Evolutionary conservation across 2,329 filamentous ascomycete genomes (phyloP).

Genomic region (Alternaria sp.): DNA sequence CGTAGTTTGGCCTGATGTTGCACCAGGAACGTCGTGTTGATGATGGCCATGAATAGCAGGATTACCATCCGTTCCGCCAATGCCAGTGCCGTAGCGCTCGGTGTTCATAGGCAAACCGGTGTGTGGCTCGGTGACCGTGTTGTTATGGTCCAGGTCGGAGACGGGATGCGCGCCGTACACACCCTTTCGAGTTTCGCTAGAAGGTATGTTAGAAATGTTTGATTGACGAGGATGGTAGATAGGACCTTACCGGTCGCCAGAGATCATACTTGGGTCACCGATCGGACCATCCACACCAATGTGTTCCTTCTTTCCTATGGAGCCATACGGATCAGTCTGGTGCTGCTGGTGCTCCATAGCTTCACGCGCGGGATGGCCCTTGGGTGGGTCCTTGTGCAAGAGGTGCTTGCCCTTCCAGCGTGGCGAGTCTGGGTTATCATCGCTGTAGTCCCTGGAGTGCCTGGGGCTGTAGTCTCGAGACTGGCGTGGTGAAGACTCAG

Average conservation of each 20-base stretch:
- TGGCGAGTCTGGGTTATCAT: conserved; percentile 25
- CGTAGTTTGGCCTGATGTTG: conserved; percentile 1
- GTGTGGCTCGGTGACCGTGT: conserved; percentile 48
- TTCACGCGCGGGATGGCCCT: conserved; percentile 44
- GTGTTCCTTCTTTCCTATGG: conserved; percentile 33
- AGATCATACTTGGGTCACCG: conserved; percentile 34
- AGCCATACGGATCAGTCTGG: conserved; percentile 13
- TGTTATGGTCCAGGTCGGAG: conserved; percentile 26
- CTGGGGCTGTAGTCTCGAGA: conserved; percentile 30
- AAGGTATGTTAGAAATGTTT: conserved; percentile 2
- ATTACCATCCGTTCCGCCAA: conserved; percentile 50
- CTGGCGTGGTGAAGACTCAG: conserved; percentile 27
- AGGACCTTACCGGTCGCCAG: conserved; percentile 39
- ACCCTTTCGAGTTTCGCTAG: conserved; percentile 25
- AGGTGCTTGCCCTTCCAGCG: conserved; percentile 45
- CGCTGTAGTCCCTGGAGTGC: conserved; percentile 36
- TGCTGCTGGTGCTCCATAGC: conserved; percentile 32
- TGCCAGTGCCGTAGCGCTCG: conserved; percentile 49
- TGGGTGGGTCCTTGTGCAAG: conserved; percentile 54
- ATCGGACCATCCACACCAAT: conserved; percentile 44
- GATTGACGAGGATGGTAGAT: neutral
- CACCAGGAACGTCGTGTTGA: conserved; percentile 25
- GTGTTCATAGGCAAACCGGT: conserved; percentile 54
- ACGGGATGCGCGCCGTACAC: conserved; percentile 33
- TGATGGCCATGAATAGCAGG: conserved; percentile 38